phyloP scores from a whole-genome alignment of 2,329 filamentous ascomycete species.

The Sarocladium oryzae region DNA sequence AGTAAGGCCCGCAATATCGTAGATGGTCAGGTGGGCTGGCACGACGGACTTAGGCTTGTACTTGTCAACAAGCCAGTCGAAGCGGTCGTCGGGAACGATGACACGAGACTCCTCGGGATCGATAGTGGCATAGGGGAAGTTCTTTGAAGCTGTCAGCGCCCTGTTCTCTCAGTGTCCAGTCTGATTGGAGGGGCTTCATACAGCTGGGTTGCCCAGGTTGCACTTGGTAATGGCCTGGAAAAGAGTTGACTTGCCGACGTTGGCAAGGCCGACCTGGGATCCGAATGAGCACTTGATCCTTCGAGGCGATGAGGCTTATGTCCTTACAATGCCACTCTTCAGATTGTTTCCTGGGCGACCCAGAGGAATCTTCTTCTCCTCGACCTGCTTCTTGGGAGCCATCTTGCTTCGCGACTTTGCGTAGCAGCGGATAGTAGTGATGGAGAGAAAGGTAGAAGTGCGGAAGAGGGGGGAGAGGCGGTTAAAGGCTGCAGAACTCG shows the following conservation, averaged over 20 bases:
- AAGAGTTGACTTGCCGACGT: constrained; percentile 98
- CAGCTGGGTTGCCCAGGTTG: constrained; percentile 91
- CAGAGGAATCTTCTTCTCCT: constrained; percentile 94
- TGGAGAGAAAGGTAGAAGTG: constrained; percentile 41
- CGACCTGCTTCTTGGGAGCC: constrained; percentile 88
- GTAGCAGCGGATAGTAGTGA: constrained; percentile 46
- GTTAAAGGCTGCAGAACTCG: constrained; percentile 57
- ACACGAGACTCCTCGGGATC: constrained; percentile 97
- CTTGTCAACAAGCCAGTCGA: constrained; percentile 90
- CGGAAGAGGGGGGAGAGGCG: constrained; percentile 31
- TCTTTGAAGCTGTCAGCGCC: constrained; percentile 49
- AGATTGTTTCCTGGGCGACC: constrained; percentile 95
- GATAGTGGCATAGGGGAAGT: constrained; percentile 98
- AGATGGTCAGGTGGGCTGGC: constrained; percentile 96
- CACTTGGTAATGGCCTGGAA: constrained; percentile 99
- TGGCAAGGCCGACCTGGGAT: constrained; percentile 86
- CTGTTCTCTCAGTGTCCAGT: constrained; percentile 27
- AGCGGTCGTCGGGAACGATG: constrained; percentile 91
- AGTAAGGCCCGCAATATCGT: constrained; percentile 96
- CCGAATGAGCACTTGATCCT: constrained; percentile 10
- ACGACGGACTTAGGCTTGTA: constrained; percentile 97
- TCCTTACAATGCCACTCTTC: constrained; percentile 94
- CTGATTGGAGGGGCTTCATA: constrained; percentile 41
- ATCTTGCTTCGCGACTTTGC: constrained; percentile 66
- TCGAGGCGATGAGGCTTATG: constrained; percentile 8